Base-by-base conservation (phyloP, 2,329 filamentous ascomycete species). In the Stachybotrys echinatus region DNA sequence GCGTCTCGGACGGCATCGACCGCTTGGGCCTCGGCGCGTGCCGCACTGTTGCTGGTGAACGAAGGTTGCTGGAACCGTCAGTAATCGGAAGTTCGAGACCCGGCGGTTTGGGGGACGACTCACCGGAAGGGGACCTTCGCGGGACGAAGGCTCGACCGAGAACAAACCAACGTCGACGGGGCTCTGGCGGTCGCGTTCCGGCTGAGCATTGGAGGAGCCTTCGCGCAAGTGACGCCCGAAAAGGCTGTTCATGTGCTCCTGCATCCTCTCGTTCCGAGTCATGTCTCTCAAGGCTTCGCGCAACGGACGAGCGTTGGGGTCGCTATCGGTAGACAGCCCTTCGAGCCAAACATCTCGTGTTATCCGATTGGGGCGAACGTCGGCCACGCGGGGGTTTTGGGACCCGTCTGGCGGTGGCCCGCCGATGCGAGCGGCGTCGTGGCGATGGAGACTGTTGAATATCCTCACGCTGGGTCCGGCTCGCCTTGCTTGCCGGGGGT, bases 271-370 rank as follows among this genome's bases (percentile, higher is more conserved):
- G 27, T 34, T 8, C 27, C 27, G 27, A 5, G 27, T 34, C 55
- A 63, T 57, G 42, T 59, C 62, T 45, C 60, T 57, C 34, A 64
- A 27, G 17, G 59, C 58, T 45, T 61, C 59, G 42, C 59, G 58
- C 39, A 61, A 58, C 7, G 58, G 55, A 34, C 27, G 27, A 5
- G 10, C 27, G 27, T 34, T 34, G 27, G 14, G 10, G 14, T 39
- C 59, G 52, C 6, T 50, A 37, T 18, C 50, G 50, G 19, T 50
- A 47, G 18, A 49, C 12, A 17, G 45, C 49, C 47, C 3, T 27
- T n/a, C 5, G 18, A 12, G 7, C 19, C 17, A 20, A 4, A 10
- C 38, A 18, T n/a, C 19, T 3, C 8, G 38, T 3, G 38, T n/a
- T 14, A n/a, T 10, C 17, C 12, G 38, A 4, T 8, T 20, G 8